A percentile compares a stretch with the other conserved stretches of the same genome.
These are phyloP conservation scores for Colletotrichum sp. DNA, from an alignment of 2,329 filamentous ascomycete genomes.

Conservation along the genomic window DNA sequence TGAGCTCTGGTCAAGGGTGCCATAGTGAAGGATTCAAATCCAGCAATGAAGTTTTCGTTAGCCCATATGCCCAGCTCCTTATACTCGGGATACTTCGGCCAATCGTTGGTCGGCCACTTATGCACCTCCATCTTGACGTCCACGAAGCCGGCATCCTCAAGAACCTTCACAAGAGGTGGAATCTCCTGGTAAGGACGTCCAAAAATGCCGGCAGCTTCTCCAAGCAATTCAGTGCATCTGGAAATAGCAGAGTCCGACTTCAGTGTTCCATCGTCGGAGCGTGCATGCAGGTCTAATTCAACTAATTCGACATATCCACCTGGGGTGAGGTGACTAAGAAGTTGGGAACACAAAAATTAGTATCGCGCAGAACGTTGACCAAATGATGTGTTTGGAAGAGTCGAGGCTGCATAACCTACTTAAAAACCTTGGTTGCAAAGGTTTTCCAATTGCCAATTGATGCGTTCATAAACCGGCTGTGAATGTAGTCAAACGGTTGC, in stretches of 20 bases:
- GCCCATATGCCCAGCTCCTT: slow-evolving; percentile 34
- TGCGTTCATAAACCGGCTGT: slow-evolving; percentile 59
- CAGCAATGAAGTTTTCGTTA: slow-evolving; percentile 23
- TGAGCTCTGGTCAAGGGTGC: slow-evolving; percentile 36
- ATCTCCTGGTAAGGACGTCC: slow-evolving; percentile 30
- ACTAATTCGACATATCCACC: slow-evolving; percentile 52
- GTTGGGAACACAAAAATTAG: neutral
- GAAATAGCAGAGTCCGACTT: slow-evolving; percentile 2
- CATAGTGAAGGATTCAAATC: slow-evolving; percentile 37
- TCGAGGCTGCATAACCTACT: slow-evolving; percentile 22
- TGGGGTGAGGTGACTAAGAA: slow-evolving; percentile 45
- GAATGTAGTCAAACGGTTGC: slow-evolving; percentile 62
- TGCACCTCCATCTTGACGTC: slow-evolving; percentile 30
- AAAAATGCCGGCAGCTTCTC: slow-evolving; percentile 20
- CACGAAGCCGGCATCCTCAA: slow-evolving; percentile 35
- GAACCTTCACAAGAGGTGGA: slow-evolving; percentile 18
- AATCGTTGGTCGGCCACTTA: slow-evolving; percentile 35
- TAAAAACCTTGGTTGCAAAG: slow-evolving; percentile 50
- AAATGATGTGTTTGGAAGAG: neutral
- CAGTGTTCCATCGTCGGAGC: slow-evolving; percentile 47
- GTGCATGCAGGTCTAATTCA: slow-evolving; percentile 43
- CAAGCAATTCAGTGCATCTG: slow-evolving; percentile 24
- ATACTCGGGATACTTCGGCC: slow-evolving; percentile 32
- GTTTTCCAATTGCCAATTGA: slow-evolving; percentile 57
- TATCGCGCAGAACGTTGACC: neutral